Percentiles rank a stretch among this genome's conserved stretches.
Evolutionary conservation across 1,284 basidiomycete genomes (phyloP).

Genomic region (Ceratobasidium papillatum): DNA sequence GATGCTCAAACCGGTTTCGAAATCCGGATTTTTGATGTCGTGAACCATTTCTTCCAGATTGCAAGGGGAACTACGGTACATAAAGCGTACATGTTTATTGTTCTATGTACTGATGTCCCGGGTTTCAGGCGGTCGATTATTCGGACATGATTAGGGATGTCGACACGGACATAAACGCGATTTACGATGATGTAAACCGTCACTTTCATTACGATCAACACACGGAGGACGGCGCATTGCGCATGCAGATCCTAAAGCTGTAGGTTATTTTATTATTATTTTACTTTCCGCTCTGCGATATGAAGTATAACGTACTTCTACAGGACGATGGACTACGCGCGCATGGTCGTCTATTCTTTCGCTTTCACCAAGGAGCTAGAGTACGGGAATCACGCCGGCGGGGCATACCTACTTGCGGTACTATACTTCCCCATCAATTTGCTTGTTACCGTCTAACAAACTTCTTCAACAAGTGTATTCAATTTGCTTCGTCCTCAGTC

Average conservation of each 20-base stretch:
- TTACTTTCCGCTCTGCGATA: not conserved
- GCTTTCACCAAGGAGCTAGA: conserved; percentile 4
- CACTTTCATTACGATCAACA: not conserved
- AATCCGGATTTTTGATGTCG: conserved; percentile 7
- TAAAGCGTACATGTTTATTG: no score
- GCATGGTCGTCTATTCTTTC: conserved; percentile 30
- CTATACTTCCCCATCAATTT: no score
- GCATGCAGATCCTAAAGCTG: not conserved
- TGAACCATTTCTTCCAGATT: conserved; percentile 11
- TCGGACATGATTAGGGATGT: not conserved
- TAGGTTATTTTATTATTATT: not conserved
- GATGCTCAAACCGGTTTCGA: conserved; percentile 6
- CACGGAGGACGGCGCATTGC: not conserved
- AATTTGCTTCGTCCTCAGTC: conserved; percentile 10
- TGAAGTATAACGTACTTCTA: not conserved
- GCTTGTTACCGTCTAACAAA: not conserved
- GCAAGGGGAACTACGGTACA: conserved; percentile 6
- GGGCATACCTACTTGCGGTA: not conserved
- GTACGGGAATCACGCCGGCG: not conserved
- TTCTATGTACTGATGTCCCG: not conserved
- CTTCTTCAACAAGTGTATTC: not conserved
- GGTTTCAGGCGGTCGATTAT: not conserved
- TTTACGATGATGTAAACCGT: conserved; percentile 4
- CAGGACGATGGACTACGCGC: conserved; percentile 30
- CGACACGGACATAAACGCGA: not conserved